Conservation (phyloP, 106 monocot species). For the Dendrobium chrysotoxum region DNA sequence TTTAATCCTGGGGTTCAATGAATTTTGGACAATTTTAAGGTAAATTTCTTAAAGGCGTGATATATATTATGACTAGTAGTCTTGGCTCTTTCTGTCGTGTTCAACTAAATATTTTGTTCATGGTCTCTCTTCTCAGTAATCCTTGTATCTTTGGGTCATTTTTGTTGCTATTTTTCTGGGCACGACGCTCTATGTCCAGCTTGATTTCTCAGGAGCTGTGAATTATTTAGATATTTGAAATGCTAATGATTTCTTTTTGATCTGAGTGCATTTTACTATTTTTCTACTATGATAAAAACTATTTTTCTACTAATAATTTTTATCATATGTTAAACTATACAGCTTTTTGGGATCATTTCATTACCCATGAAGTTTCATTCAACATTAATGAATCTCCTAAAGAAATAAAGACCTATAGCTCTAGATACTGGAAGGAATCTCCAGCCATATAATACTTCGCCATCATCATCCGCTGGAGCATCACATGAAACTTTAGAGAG, state of each 20-base stretch:
- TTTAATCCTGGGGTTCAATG: constrained; percentile 79
- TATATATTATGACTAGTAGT: neutral
- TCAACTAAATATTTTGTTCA: neutral
- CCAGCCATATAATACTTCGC: constrained; percentile 17
- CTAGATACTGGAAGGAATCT: constrained; percentile 28
- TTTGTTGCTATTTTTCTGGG: constrained; percentile 71
- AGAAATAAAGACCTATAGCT: constrained; percentile 40
- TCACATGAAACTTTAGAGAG: constrained; percentile 53
- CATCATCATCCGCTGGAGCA: constrained; percentile 38
- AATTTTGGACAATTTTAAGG: constrained; percentile 87
- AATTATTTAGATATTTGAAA: constrained; percentile 17
- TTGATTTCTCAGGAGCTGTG: constrained; percentile 65
- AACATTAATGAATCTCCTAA: constrained; percentile 86
- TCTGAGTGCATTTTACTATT: neutral
- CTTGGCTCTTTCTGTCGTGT: neutral
- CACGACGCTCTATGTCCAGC: constrained; percentile 94
- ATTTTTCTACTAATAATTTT: neutral
- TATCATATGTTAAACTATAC: constrained; percentile 2
- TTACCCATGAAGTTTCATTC: constrained; percentile 75
- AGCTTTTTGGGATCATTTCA: constrained; percentile 77
- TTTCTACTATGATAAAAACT: no score
- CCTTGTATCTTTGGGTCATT: constrained; percentile 65
- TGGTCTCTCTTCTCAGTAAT: constrained; percentile 37
- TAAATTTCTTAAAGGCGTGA: constrained; percentile 9
- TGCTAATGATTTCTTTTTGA: neutral